phyloP scores from a whole-genome alignment of 2,329 filamentous ascomycete genomes.

The Tetracladium maxilliforme region DNA sequence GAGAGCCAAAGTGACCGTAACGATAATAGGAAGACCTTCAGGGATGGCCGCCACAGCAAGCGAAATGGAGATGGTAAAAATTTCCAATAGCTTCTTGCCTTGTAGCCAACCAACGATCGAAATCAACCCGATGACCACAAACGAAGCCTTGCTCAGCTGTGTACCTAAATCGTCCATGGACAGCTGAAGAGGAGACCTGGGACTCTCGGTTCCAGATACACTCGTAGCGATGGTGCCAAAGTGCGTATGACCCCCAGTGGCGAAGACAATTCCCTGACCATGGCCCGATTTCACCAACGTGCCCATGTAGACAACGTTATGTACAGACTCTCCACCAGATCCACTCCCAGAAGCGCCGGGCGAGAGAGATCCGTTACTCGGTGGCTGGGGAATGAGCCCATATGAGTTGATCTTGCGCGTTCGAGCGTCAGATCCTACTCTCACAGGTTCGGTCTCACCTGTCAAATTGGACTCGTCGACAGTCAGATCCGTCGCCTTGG shows the following conservation, averaged over 20 bases:
- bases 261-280: slow-evolving; percentile 93
- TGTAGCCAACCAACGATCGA: slow-evolving; percentile 82
- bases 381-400: slow-evolving; percentile 20
- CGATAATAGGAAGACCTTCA: slow-evolving; percentile 92
- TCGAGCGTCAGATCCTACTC: slow-evolving; percentile 55
- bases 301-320: slow-evolving; percentile 96
- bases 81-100: slow-evolving; percentile 78
- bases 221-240: slow-evolving; percentile 95
- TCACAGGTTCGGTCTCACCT: slow-evolving; percentile 87
- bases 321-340: slow-evolving; percentile 47
- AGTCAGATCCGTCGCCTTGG: slow-evolving; percentile 72
- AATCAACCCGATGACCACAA: slow-evolving; percentile 85
- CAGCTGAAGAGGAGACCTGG: slow-evolving; percentile 80
- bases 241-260: slow-evolving; percentile 83
- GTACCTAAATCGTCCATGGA: slow-evolving; percentile 97
- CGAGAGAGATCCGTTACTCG: slow-evolving; percentile 40
- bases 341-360: slow-evolving; percentile 43
- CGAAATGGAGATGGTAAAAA: slow-evolving; percentile 96
- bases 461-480: slow-evolving; percentile 97
- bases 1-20: slow-evolving; percentile 88
- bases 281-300: slow-evolving; percentile 90
- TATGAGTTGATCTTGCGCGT: slow-evolving; percentile 11
- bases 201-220: slow-evolving; percentile 87
- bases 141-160: slow-evolving; percentile 92
- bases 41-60: slow-evolving; percentile 93